phyloP scores from a whole-genome alignment of 768 basidiomycete genomes.

The Hydnum rufescens region DNA sequence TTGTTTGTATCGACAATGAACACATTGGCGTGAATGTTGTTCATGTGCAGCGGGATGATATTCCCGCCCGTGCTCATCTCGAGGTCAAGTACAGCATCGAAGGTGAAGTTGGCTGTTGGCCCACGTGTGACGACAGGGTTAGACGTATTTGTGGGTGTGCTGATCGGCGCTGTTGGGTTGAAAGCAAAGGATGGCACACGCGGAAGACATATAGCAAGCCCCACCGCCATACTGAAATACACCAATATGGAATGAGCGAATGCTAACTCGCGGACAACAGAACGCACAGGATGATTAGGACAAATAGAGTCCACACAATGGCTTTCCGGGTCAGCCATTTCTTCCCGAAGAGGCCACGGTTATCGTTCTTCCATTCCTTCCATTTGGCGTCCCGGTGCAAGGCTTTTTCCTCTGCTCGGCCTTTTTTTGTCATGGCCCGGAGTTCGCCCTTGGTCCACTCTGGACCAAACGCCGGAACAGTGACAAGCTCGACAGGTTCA shows the following conservation, averaged over 20 bases:
- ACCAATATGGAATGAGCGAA: slow-evolving; percentile 7
- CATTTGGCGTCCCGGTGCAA: slow-evolving; percentile 31
- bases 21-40: slow-evolving; percentile 40
- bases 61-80: slow-evolving; percentile 56
- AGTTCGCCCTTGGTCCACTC: slow-evolving; percentile 78
- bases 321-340: slow-evolving; percentile 51
- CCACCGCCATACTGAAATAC: slow-evolving; percentile 32
- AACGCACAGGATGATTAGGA: slow-evolving; percentile 43
- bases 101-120: slow-evolving; percentile 71
- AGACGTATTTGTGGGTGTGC: slow-evolving; percentile 31
- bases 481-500: slow-evolving; percentile 66
- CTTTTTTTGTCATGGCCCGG: slow-evolving; percentile 52
- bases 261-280: slow-evolving; percentile 16
- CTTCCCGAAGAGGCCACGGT: slow-evolving; percentile 59
- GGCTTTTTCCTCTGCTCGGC: slow-evolving; percentile 29
- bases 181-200: slow-evolving; percentile 59
- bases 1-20: slow-evolving; percentile 48
- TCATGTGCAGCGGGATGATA: slow-evolving; percentile 60
- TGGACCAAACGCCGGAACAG: slow-evolving; percentile 75
- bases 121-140: slow-evolving; percentile 38
- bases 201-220: slow-evolving; percentile 64
- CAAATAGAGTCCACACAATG: slow-evolving; percentile 34
- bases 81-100: slow-evolving; percentile 55
- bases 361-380: slow-evolving; percentile 55
- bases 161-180: slow-evolving; percentile 21